phyloP scores from a whole-genome alignment of 148 eudicot species.

The Fagopyrum homotropicum region DNA sequence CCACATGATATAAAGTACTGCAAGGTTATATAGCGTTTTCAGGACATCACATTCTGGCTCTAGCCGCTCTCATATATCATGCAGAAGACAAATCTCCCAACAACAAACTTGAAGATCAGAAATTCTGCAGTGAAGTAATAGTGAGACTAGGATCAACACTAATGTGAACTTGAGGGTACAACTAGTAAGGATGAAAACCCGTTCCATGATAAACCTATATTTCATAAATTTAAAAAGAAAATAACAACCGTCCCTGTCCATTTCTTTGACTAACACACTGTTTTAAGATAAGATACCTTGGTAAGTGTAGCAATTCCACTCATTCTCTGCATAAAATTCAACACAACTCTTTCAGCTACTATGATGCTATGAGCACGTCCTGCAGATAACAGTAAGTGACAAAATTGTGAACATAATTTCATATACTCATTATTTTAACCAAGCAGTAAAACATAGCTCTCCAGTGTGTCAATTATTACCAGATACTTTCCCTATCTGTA shows the following conservation, averaged over 20 bases:
- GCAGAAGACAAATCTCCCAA: neutral
- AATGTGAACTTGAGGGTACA: neutral
- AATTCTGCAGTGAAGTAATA: neutral
- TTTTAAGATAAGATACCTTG: conserved; percentile 36
- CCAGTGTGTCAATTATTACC: conserved; percentile 31
- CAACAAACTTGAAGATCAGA: neutral
- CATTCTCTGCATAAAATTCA: conserved; percentile 99
- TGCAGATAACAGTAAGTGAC: conserved; percentile 22
- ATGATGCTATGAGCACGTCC: conserved; percentile 84
- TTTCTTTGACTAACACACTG: too few relatives aligned
- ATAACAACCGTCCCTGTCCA: too few relatives aligned
- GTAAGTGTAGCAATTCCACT: conserved; percentile 97
- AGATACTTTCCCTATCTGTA: conserved; percentile 77
- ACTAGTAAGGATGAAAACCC: neutral
- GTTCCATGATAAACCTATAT: neutral
- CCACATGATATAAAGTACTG: neutral
- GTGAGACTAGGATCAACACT: neutral
- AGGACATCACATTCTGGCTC: too few relatives aligned
- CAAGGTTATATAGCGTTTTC: too few relatives aligned
- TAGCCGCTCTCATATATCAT: neutral
- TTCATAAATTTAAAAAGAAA: too few relatives aligned
- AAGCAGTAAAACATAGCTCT: neutral
- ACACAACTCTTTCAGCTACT: conserved; percentile 84
- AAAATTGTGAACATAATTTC: neutral
- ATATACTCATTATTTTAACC: neutral